Base-by-base conservation (phyloP, 2,329 filamentous ascomycete genomes). In the Myriosclerotinia curreyana region DNA sequence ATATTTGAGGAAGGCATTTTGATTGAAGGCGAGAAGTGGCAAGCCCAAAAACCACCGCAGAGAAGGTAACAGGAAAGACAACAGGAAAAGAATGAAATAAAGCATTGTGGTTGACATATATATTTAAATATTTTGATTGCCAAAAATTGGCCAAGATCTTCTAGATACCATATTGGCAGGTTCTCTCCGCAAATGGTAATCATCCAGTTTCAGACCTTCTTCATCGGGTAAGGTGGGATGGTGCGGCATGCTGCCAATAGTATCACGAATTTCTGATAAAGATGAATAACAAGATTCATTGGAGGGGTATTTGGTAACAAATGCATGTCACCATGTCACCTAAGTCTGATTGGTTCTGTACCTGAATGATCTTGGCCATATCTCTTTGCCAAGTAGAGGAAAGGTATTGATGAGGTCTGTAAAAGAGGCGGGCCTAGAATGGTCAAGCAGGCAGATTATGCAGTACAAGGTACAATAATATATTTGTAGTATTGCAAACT, bases 221-320 rank as follows among this genome's bases (percentile, higher is more conserved):
- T 31, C 22, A 51, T 51, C 5, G 22, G 46, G 56, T 20, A 38
- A 60, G 36, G 46, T 31, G 46, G 22, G 15, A 51, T 40, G 22
- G 15, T 60, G 44, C 56, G 7, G 34, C 31, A 50, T 31, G 28
- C 28, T 31, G 28, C 28, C 28, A 25, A 8, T 44, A 31, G 5
- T 58, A 58, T 54, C n/a, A 54, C 36, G 14, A 54, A 54, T 40
- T 36, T 40, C 36, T 50, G 54, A 58, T 58, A 58, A 46, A 34
- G 28, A 58, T 58, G 9, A 38, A n/a, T 46, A 58, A n/a, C 7
- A 22, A 28, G 14, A 31, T 36, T 46, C 7, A 58, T 46, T n/a
- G 25, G 20, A 34, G 7, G 28, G n/a, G 7, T 6, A 14, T 31
- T 8, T n/a, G 15, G 36, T n/a, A n/a, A 31, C 20, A 44, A 44